phyloP scores from a whole-genome alignment of 345 rosid species.

The Dimocarpus longan region DNA sequence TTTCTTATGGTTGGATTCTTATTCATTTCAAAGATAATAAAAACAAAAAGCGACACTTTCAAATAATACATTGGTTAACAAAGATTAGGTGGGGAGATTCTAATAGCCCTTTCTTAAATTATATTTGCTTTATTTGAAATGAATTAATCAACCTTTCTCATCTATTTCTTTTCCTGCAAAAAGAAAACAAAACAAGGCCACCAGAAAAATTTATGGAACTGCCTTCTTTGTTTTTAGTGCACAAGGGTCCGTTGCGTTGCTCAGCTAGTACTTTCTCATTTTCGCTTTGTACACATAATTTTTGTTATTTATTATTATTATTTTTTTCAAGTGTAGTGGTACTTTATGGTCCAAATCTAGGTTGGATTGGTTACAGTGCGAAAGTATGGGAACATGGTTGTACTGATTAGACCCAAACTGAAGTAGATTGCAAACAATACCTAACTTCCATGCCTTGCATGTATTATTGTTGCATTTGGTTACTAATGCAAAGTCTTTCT shows the following conservation, averaged over 20 bases:
- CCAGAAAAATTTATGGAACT: not conserved
- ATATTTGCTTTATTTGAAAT: not conserved
- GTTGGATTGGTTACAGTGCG: not conserved
- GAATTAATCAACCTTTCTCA: not conserved
- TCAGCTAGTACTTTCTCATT: not conserved
- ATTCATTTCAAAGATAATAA: not conserved
- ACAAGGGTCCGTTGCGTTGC: not conserved
- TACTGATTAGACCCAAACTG: not conserved
- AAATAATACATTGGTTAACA: not conserved
- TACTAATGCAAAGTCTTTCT: not conserved
- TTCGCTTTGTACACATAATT: not conserved
- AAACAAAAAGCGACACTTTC: not conserved
- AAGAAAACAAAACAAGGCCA: constrained; percentile 15
- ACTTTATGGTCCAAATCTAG: not conserved
- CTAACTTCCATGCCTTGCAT: not conserved
- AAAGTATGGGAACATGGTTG: not conserved
- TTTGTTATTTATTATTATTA: too few species aligned
- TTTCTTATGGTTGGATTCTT: not conserved
- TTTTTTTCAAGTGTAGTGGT: not conserved
- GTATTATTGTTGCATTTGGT: not conserved
- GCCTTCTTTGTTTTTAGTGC: not conserved
- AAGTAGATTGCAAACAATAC: not conserved
- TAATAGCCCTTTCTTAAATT: not conserved
- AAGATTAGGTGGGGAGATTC: not conserved
- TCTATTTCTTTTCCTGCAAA: not conserved